Evolutionary conservation across 768 basidiomycete species (phyloP).

Genomic region (Collybia nuda): DNA sequence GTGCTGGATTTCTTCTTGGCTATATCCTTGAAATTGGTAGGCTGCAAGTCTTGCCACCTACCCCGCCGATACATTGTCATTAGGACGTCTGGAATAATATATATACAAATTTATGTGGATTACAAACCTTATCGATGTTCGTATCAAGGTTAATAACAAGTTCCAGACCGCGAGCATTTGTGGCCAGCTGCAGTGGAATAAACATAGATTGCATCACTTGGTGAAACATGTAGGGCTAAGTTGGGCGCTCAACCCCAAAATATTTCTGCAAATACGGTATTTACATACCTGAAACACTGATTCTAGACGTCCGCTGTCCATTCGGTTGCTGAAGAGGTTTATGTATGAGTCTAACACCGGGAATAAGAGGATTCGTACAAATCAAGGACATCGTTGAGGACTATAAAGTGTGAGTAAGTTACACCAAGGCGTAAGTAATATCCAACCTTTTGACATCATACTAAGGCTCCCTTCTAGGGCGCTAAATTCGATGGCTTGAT

Average conservation of each 20-base stretch:
- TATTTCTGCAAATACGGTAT: too few relatives aligned
- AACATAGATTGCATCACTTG: conserved; percentile 60
- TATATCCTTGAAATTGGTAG: conserved; percentile 42
- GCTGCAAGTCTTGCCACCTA: conserved; percentile 48
- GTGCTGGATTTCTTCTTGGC: conserved; percentile 25
- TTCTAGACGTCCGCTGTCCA: conserved; percentile 72
- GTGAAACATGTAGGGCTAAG: conserved; percentile 58
- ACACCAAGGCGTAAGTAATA: neutral
- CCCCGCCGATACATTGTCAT: neutral
- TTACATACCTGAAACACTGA: conserved; percentile 38
- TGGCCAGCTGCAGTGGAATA: conserved; percentile 53
- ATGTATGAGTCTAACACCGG: neutral
- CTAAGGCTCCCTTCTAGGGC: conserved; percentile 66
- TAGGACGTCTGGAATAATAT: neutral
- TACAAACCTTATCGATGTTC: conserved; percentile 46
- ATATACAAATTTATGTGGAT: neutral
- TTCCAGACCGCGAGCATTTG: conserved; percentile 57
- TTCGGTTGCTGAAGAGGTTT: conserved; percentile 46
- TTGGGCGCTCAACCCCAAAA: neutral
- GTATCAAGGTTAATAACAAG: conserved; percentile 57
- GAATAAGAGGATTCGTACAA: conserved; percentile 32
- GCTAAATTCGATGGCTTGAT: conserved; percentile 71
- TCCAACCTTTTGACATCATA: conserved; percentile 70
- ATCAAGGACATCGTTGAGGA: conserved; percentile 65
- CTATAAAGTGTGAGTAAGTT: conserved; percentile 23